Evolutionary conservation across 2,329 filamentous ascomycete species (phyloP), one percentile per base, ranked within the genome.

Genomic region (Exophiala aquamarina): DNA sequence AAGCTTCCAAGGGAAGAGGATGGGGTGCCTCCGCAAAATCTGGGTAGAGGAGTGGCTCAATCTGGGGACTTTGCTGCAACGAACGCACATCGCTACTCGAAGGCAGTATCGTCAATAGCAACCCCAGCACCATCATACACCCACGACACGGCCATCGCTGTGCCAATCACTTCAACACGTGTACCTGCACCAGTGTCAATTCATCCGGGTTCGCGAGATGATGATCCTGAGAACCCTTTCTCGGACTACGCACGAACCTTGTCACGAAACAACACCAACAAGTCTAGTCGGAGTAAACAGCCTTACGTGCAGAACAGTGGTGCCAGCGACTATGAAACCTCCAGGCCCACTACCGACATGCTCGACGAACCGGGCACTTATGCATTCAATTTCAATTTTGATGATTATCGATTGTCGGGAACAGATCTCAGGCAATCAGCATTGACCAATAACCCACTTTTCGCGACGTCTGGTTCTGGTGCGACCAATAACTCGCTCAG

Each of bases 1-100:
- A 41, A 36, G 18, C 18, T 45, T 13, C 36, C 37, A 3, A 41
- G 41, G 35, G 41, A 46, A 29, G 43, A 45, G 31, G 47, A 44
- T 35, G 47, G 41, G 18, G 40, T 33, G 13, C 18, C 44, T 19
- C 44, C 35, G 17, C 18, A 23, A 4, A 40, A 40, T 31, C 13
- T 23, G 8, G 44, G 41, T 14, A n/a, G 29, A 11, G 35, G 26
- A 11, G 5, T 20, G n/a, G 28, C 26, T 23, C 23, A 17, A 2
- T 29, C 39, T 26, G 23, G 23, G 6, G 23, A 26, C 6, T 26
- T 26, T 26, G 23, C 23, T 26, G 23, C 23, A 26, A 26, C 11
- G 23, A 26, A 26, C 23, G 11, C 6, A 26, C 11, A 6, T 11
- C 23, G 23, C 23, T 26, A 26, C 23, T 26, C 23, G 6, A 26